phyloP scores from a whole-genome alignment of 352 stramenopile species.

The Pythium scleroteichum region DNA sequence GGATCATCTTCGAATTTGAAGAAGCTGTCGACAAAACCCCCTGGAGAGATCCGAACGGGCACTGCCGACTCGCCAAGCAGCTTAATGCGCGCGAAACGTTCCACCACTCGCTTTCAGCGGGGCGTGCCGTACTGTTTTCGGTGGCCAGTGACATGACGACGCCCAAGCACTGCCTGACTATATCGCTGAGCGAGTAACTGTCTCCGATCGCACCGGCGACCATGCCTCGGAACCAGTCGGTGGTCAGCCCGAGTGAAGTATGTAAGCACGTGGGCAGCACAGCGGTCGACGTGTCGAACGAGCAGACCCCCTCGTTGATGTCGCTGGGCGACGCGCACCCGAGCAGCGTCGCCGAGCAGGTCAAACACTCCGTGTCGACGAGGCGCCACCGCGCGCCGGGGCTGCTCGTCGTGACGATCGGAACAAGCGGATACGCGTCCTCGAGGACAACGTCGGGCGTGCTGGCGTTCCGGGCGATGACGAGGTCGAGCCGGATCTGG shows the following conservation, averaged over 20 bases:
- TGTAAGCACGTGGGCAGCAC: conserved; percentile 10
- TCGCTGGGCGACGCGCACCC: conserved; percentile 5
- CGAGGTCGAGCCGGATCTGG: conserved; percentile 28
- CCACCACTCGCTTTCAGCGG: conserved; percentile 15
- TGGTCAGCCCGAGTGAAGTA: not conserved
- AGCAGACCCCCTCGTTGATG: conserved; percentile 14
- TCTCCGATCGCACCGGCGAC: not conserved
- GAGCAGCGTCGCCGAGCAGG: conserved; percentile 15
- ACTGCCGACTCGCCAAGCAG: conserved; percentile 17
- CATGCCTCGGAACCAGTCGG: not conserved
- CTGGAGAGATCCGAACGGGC: conserved; percentile 29
- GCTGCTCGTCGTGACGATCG: not conserved
- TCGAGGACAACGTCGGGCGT: conserved; percentile 19
- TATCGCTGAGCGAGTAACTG: not conserved
- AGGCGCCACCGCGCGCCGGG: not conserved
- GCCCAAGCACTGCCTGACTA: not conserved
- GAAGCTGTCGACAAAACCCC: not conserved
- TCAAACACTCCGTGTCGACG: conserved; percentile 6
- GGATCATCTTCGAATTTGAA: conserved; percentile 15
- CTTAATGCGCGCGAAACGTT: conserved; percentile 18
- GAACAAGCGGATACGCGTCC: conserved; percentile 32
- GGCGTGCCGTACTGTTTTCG: not conserved
- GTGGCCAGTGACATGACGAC: not conserved
- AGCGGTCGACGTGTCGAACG: conserved; percentile 15
- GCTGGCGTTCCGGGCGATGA: conserved; percentile 21